Evolutionary conservation across 2,329 filamentous ascomycete species (phyloP).

Genomic region (Emericellopsis cladophorae): DNA sequence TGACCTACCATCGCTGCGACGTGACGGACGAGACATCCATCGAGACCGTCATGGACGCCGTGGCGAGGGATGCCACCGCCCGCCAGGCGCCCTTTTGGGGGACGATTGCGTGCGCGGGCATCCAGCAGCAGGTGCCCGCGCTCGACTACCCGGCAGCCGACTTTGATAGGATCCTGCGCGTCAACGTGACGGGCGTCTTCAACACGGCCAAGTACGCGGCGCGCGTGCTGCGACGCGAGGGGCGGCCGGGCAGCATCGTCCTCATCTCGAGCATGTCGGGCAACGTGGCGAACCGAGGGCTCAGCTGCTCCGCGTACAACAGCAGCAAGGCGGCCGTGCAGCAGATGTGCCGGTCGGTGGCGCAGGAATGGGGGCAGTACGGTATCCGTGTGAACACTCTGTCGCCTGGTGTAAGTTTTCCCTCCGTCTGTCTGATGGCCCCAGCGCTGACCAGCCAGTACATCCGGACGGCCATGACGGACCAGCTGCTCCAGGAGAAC

Average conservation of each 20-base stretch:
- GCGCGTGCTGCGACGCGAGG: constrained; percentile 33
- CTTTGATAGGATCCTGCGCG: constrained; percentile 56
- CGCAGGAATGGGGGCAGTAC: constrained; percentile 48
- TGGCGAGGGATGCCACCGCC: constrained; percentile 19
- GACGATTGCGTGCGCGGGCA: constrained; percentile 32
- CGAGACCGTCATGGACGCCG: constrained; percentile 18
- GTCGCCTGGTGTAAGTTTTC: constrained; percentile 43
- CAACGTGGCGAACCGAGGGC: constrained; percentile 35
- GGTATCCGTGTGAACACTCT: constrained; percentile 55
- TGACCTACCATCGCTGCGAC: constrained; percentile 30
- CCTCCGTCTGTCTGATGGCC: too few species aligned
- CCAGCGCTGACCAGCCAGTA: constrained; percentile 19
- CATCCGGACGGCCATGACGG: constrained; percentile 34
- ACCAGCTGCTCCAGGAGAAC: constrained; percentile 26
- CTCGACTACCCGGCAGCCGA: constrained; percentile 36
- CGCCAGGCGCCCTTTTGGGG: constrained; percentile 20
- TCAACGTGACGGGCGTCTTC: constrained; percentile 59
- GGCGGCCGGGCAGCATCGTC: constrained; percentile 31
- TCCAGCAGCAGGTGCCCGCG: constrained; percentile 31
- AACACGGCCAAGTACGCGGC: constrained; percentile 60
- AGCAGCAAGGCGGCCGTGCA: constrained; percentile 49
- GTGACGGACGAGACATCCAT: constrained; percentile 30
- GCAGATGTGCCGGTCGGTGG: constrained; percentile 45
- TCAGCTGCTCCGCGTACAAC: constrained; percentile 52
- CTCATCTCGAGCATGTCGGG: constrained; percentile 37